These are phyloP conservation scores for Vararia minispora DNA, from an alignment of 768 basidiomycete species.

Conservation along the genomic window DNA sequence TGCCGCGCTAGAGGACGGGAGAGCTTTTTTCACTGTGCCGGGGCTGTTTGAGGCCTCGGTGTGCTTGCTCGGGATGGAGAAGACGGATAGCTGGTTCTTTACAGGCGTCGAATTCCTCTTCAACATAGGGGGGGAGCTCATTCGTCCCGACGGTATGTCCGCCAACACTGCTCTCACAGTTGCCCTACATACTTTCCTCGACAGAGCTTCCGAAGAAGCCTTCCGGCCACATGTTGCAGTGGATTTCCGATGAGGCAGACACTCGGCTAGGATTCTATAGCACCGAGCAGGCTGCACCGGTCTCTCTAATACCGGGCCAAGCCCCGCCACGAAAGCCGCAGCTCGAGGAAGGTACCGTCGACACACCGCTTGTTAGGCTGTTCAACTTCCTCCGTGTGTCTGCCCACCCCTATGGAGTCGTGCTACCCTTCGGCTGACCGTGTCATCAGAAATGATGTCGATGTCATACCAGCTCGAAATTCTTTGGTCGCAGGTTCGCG, in stretches of 20 bases:
- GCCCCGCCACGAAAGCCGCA: constrained; percentile 34
- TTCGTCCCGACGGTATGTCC: constrained; percentile 53
- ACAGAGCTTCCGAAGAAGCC: constrained; percentile 69
- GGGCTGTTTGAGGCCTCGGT: constrained; percentile 66
- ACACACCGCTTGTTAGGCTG: constrained; percentile 75
- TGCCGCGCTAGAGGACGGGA: constrained; percentile 50
- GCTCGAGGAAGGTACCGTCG: constrained; percentile 51
- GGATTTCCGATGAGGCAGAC: constrained; percentile 67
- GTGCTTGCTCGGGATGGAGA: constrained; percentile 59
- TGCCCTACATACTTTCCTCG: not conserved
- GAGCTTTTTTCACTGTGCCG: constrained; percentile 64
- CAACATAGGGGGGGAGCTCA: constrained; percentile 61
- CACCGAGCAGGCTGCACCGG: not conserved
- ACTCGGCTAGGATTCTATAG: constrained; percentile 54
- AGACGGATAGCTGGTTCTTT: constrained; percentile 78
- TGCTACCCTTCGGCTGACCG: constrained; percentile 3
- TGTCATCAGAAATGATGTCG: constrained; percentile 69
- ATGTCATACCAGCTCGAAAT: constrained; percentile 89
- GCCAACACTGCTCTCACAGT: not conserved
- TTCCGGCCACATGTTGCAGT: constrained; percentile 45
- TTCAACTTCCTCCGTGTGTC: constrained; percentile 93
- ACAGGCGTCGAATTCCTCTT: constrained; percentile 68
- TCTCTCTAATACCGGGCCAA: constrained; percentile 24
- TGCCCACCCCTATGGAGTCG: no score
- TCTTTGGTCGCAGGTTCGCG: constrained; percentile 65